These are phyloP conservation scores for Fraxinus ornus DNA, from an alignment of 305 asterid species.

Conservation along the genomic window DNA sequence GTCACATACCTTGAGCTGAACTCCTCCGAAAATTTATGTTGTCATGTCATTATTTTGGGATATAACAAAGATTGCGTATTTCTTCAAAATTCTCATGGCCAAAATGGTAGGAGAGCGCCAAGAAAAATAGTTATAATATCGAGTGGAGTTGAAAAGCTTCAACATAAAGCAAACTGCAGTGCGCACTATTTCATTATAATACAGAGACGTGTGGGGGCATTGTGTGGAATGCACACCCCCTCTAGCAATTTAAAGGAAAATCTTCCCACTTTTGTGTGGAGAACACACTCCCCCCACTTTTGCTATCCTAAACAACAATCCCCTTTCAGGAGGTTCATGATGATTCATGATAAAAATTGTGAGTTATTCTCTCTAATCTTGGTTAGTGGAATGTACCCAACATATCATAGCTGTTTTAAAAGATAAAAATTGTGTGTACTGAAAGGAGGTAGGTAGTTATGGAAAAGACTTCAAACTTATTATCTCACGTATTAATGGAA, in stretches of 20 bases:
- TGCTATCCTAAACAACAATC: slow-evolving; percentile 27
- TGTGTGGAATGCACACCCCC: slow-evolving; percentile 43
- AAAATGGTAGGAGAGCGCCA: not conserved
- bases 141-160: not conserved
- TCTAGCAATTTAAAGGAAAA: slow-evolving; percentile 2
- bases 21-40: not conserved
- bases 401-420: not conserved
- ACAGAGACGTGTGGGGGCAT: slow-evolving; percentile 11
- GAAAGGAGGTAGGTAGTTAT: not conserved
- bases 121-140: not conserved
- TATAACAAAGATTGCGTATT: not conserved
- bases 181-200: slow-evolving; percentile 15
- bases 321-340: slow-evolving; percentile 13
- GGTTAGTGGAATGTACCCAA: not conserved
- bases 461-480: not conserved
- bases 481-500: not conserved
- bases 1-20: not conserved
- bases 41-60: not conserved
- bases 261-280: slow-evolving; percentile 33
- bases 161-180: slow-evolving; percentile 16
- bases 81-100: slow-evolving; percentile 3
- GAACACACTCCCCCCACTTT: slow-evolving; percentile 50
- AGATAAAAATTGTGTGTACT: not conserved
- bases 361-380: not conserved
- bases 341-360: not conserved